Evolutionary conservation across 2,329 filamentous ascomycete species (phyloP).

Genomic region (Cladosporium oxysporum): DNA sequence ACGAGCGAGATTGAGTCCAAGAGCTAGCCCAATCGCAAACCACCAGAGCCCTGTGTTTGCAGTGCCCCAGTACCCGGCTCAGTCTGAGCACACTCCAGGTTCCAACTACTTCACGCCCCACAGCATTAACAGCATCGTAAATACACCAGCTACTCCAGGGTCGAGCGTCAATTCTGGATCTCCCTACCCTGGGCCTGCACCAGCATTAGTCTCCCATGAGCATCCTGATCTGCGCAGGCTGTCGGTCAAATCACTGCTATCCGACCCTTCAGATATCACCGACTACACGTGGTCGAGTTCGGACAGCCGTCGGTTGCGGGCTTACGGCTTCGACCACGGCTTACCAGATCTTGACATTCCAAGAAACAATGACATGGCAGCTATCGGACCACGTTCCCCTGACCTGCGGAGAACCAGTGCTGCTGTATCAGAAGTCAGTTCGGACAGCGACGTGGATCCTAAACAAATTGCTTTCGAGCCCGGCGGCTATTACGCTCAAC

Average conservation of each 20-base stretch:
- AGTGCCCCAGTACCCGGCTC: constrained; percentile 30
- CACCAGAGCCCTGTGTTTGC: constrained; percentile 31
- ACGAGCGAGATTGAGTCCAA: constrained; percentile 37
- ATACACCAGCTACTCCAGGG: constrained; percentile 48
- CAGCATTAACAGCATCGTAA: constrained; percentile 42
- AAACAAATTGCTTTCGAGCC: constrained; percentile 56
- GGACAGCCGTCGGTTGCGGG: constrained; percentile 34
- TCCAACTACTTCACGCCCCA: constrained; percentile 39
- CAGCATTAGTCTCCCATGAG: constrained; percentile 32
- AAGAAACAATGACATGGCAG: constrained; percentile 69
- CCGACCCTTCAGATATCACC: constrained; percentile 47
- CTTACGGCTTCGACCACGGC: constrained; percentile 72
- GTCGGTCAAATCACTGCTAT: constrained; percentile 67
- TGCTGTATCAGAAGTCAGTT: constrained; percentile 34
- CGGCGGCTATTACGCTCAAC: constrained; percentile 69
- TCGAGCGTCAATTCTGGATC: constrained; percentile 36
- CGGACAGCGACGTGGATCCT: constrained; percentile 30
- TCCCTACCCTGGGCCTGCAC: constrained; percentile 27
- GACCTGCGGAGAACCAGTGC: constrained; percentile 36
- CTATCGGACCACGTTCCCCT: constrained; percentile 50
- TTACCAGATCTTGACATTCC: constrained; percentile 68
- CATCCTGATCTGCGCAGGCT: constrained; percentile 54
- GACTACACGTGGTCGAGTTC: constrained; percentile 20
- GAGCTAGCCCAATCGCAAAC: constrained; percentile 20
- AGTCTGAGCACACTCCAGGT: constrained; percentile 42